A percentile compares a stretch with the other conserved stretches of the same genome.
These are phyloP conservation scores for Corymbia calophylla DNA, from an alignment of 441 rosid genomes.

Conservation along the genomic window DNA sequence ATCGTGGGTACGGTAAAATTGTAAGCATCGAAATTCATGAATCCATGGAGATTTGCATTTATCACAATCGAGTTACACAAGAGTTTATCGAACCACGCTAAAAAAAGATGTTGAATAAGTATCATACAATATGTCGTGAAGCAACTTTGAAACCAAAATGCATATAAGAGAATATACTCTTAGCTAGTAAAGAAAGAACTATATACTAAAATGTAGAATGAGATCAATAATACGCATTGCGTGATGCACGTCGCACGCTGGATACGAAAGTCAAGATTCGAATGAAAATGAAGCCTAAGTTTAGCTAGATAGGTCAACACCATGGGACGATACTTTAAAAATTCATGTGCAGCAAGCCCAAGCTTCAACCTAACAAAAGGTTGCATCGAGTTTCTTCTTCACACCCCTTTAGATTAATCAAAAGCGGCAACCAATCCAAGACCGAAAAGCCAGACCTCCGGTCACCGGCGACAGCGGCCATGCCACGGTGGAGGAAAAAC, in stretches of 20 bases:
- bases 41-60: background rate
- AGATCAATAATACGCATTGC: background rate
- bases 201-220: background rate
- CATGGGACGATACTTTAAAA: background rate
- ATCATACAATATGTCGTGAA: background rate
- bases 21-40: background rate
- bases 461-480: background rate
- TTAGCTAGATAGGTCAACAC: background rate
- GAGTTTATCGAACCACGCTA: background rate
- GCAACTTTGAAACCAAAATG: background rate
- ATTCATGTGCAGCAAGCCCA: background rate
- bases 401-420: background rate
- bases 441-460: background rate
- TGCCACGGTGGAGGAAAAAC: background rate
- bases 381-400: background rate
- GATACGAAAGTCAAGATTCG: background rate
- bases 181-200: background rate
- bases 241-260: background rate
- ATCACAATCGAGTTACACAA: background rate
- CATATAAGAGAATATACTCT: background rate
- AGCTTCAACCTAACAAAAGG: background rate
- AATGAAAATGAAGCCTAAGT: background rate
- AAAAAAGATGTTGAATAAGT: background rate
- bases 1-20: background rate
- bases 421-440: background rate